A percentile compares a stretch with the other conserved stretches of the same genome.
These are phyloP conservation scores for Parasitella parasitica DNA, from an alignment of 371 early-diverging fungal species.

Conservation along the genomic window DNA sequence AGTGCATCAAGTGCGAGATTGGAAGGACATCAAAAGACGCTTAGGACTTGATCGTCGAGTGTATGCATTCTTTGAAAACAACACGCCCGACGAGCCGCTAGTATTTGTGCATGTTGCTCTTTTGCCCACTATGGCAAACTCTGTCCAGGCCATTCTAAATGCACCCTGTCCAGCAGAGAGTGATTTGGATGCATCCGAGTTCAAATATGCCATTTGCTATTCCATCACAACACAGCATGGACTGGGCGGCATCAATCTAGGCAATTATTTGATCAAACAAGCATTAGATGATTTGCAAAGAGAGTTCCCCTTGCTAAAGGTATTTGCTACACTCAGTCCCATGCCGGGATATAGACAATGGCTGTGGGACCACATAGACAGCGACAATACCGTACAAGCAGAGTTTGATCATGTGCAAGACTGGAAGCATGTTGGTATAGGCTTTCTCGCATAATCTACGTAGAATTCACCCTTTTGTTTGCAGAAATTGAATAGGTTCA, in stretches of 20 bases:
- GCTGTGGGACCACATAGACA: slow-evolving; percentile 47
- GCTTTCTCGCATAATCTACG: background rate
- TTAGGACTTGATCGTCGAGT: slow-evolving; percentile 76
- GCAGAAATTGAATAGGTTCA: slow-evolving; percentile 17
- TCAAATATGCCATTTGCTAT: slow-evolving; percentile 80
- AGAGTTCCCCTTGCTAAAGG: slow-evolving; percentile 63
- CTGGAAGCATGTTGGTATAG: slow-evolving; percentile 24
- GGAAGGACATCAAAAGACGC: slow-evolving; percentile 76
- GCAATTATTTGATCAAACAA: slow-evolving; percentile 84
- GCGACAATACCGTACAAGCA: background rate
- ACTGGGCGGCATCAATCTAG: slow-evolving; percentile 81
- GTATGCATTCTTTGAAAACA: slow-evolving; percentile 77
- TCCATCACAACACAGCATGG: slow-evolving; percentile 85
- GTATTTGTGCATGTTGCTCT: slow-evolving; percentile 85
- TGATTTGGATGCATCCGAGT: slow-evolving; percentile 17
- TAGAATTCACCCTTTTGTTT: background rate
- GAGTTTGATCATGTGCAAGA: slow-evolving; percentile 4
- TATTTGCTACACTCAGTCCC: slow-evolving; percentile 86
- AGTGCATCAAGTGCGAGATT: slow-evolving; percentile 76
- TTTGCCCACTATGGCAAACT: slow-evolving; percentile 52
- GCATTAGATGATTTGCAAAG: slow-evolving; percentile 71
- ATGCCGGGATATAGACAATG: slow-evolving; percentile 82
- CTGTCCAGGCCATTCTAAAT: slow-evolving; percentile 65
- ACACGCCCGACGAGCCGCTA: slow-evolving; percentile 72
- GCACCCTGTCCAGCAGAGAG: slow-evolving; percentile 37